phyloP scores from a whole-genome alignment of 306 rosid genomes.

The Luffa aegyptiaca region DNA sequence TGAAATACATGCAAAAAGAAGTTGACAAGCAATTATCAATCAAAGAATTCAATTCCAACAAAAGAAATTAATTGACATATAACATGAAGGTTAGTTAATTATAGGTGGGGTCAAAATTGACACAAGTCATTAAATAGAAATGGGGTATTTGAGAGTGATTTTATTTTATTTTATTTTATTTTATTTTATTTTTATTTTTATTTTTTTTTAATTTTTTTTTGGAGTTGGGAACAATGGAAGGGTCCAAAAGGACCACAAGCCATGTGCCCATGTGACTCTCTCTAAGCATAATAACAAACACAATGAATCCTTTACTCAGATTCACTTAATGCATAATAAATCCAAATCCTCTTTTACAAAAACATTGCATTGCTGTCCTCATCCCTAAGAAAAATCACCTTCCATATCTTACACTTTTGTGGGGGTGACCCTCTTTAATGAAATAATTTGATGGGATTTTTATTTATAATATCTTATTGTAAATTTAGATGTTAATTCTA shows the following conservation, averaged over 20 bases:
- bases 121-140: not conserved
- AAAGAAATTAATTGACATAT: not conserved
- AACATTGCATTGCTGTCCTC: not conserved
- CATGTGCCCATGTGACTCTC: conserved; percentile 8
- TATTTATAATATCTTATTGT: not conserved
- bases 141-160: not conserved
- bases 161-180: not conserved
- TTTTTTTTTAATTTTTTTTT: not conserved
- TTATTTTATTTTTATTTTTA: not conserved
- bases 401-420: not conserved
- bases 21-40: not conserved
- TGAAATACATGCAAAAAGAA: not conserved
- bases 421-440: not conserved
- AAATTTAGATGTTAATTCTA: not conserved
- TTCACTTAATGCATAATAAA: not conserved
- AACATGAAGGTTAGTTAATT: not conserved
- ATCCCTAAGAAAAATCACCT: not conserved
- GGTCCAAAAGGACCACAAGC: conserved; percentile 6
- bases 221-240: not conserved
- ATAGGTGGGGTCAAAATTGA: not conserved
- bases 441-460: not conserved
- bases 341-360: not conserved
- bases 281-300: not conserved
- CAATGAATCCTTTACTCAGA: not conserved
- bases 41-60: not conserved